phyloP scores from a whole-genome alignment of 2,329 filamentous ascomycete genomes.

The Fusarium stilboides region DNA sequence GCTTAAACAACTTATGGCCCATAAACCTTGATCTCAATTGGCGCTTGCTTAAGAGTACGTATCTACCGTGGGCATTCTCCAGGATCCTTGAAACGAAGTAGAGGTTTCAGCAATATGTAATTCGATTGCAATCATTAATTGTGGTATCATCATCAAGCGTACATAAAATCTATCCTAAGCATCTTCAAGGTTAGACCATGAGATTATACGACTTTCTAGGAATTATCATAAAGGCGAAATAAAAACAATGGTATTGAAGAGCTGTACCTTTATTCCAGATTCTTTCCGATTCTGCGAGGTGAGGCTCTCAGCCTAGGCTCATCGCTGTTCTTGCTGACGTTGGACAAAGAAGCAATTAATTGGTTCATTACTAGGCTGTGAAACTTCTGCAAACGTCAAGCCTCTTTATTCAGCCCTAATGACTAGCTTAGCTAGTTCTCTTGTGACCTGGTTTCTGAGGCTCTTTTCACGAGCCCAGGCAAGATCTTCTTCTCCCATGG shows the following conservation, averaged over 20 bases:
- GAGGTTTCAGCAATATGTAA: background rate
- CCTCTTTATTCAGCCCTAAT: slow-evolving; percentile 1
- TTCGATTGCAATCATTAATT: too few species aligned
- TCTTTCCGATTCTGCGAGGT: too few species aligned
- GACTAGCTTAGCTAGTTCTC: background rate
- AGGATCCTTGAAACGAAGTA: background rate
- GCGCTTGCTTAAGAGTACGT: background rate
- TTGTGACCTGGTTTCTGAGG: slow-evolving; percentile 22
- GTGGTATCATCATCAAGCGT: too few species aligned
- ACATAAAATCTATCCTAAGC: too few species aligned
- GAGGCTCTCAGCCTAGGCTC: background rate
- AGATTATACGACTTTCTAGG: too few species aligned
- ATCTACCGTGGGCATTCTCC: background rate
- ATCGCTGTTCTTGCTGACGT: background rate
- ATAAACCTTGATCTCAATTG: background rate
- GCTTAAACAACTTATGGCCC: background rate
- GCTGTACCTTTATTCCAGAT: too few species aligned
- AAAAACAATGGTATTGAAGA: too few species aligned
- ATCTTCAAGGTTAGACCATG: too few species aligned
- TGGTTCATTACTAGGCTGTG: background rate
- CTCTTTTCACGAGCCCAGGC: slow-evolving; percentile 1
- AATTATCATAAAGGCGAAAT: too few species aligned
- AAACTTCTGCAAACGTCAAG: background rate
- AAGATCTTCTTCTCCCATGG: slow-evolving; percentile 8
- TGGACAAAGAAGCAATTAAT: slow-evolving; percentile 3